A percentile compares a stretch with the other conserved stretches of the same genome.
phyloP scores from a whole-genome alignment of 208 protist species.

The Sergeia podlipaevii region DNA sequence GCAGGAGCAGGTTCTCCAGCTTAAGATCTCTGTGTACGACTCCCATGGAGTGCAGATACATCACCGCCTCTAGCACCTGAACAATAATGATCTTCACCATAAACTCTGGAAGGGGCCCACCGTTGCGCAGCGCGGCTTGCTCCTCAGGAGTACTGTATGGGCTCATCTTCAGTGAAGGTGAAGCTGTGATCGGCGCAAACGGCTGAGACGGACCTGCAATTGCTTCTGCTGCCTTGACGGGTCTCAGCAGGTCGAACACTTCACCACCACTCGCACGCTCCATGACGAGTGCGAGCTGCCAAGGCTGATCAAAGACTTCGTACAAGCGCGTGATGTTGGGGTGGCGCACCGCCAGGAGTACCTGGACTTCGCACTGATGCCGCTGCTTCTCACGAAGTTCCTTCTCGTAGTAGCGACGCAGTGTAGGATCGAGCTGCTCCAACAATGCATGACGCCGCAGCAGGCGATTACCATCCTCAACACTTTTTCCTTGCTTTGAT shows the following conservation, averaged over 20 bases:
- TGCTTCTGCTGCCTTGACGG: slow-evolving; percentile 17
- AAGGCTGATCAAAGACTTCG: slow-evolving; percentile 52
- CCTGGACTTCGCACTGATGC: slow-evolving; percentile 72
- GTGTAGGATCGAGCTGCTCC: slow-evolving; percentile 13
- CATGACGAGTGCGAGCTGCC: slow-evolving; percentile 63
- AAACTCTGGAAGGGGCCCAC: slow-evolving; percentile 54
- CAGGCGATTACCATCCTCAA: background rate
- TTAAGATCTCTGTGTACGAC: slow-evolving; percentile 99
- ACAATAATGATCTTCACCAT: slow-evolving; percentile 54
- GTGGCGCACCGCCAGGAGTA: slow-evolving; percentile 55
- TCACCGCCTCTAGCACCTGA: slow-evolving; percentile 56
- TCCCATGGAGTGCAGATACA: slow-evolving; percentile 92
- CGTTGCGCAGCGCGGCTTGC: slow-evolving; percentile 14
- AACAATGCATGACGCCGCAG: slow-evolving; percentile 19
- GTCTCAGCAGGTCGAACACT: slow-evolving; percentile 45
- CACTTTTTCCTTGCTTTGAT: background rate
- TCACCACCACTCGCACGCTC: slow-evolving; percentile 69
- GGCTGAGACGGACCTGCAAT: background rate
- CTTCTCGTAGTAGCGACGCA: slow-evolving; percentile 30
- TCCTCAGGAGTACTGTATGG: slow-evolving; percentile 12
- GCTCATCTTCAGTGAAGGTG: slow-evolving; percentile 1
- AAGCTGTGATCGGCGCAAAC: background rate
- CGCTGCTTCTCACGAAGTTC: slow-evolving; percentile 39
- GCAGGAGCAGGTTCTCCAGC: slow-evolving; percentile 98
- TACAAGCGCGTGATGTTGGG: slow-evolving; percentile 57